These are phyloP conservation scores for Obelidium mucronatum DNA, from an alignment of 192 early-diverging fungal species.

Conservation along the genomic window DNA sequence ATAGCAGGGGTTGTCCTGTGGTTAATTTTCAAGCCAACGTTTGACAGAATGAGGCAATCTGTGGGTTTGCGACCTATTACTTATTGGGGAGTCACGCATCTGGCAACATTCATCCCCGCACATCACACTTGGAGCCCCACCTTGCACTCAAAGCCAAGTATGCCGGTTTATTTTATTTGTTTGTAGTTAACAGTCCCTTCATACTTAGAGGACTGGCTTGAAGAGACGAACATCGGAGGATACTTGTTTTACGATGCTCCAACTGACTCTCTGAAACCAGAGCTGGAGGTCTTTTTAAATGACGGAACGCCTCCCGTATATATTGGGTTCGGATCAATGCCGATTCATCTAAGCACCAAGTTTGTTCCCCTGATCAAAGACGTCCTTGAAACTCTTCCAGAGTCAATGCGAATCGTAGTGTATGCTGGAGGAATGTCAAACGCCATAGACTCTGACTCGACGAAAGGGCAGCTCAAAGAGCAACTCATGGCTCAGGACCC, in stretches of 20 bases:
- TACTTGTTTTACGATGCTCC: slow-evolving; percentile 20
- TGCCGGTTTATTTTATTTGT: background rate
- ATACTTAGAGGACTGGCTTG: slow-evolving; percentile 15
- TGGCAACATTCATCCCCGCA: background rate
- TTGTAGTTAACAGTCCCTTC: background rate
- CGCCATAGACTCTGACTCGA: slow-evolving; percentile 24
- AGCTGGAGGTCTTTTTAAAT: background rate
- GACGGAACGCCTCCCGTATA: slow-evolving; percentile 51
- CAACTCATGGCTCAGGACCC: slow-evolving; percentile 43
- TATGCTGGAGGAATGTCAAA: slow-evolving; percentile 45
- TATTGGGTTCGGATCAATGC: slow-evolving; percentile 76
- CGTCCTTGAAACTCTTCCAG: slow-evolving; percentile 64
- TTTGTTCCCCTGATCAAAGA: slow-evolving; percentile 63
- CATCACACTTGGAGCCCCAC: slow-evolving; percentile 12
- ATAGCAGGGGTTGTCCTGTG: background rate
- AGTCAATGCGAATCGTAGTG: slow-evolving; percentile 63
- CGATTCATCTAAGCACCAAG: slow-evolving; percentile 66
- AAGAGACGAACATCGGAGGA: background rate
- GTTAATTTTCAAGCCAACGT: slow-evolving; percentile 1
- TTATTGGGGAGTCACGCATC: background rate
- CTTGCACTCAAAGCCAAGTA: background rate
- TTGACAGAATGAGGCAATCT: slow-evolving; percentile 1
- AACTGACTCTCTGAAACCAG: background rate
- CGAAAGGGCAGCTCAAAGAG: background rate
- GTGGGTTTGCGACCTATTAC: background rate